These are phyloP conservation scores for Globisporangium perplexum DNA, from an alignment of 352 stramenopile genomes.

Conservation along the genomic window DNA sequence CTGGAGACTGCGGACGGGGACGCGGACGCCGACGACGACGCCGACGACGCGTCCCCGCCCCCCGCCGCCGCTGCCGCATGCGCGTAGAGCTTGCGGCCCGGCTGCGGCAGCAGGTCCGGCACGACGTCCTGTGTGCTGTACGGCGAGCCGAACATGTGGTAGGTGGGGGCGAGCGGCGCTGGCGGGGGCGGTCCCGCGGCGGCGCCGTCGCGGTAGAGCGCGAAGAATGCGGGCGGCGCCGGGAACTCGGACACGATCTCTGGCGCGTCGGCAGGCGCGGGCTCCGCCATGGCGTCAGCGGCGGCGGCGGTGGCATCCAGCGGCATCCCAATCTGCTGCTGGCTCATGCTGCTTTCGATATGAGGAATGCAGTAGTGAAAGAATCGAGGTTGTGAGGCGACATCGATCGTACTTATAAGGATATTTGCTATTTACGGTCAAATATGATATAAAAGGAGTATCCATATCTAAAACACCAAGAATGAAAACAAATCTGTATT, in stretches of 20 bases:
- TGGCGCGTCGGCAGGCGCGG: conserved; percentile 28
- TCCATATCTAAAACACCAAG: too few relatives aligned
- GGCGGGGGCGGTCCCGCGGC: conserved; percentile 50
- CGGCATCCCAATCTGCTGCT: not conserved
- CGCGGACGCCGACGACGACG: not conserved
- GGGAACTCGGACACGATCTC: conserved; percentile 86
- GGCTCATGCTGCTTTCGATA: conserved; percentile 18
- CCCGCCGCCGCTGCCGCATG: not conserved
- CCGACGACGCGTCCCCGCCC: not conserved
- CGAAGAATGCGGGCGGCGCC: conserved; percentile 72
- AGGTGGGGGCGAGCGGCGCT: conserved; percentile 67
- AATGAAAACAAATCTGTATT: too few relatives aligned
- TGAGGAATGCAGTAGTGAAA: not conserved
- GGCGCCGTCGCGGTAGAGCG: conserved; percentile 53
- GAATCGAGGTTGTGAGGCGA: too few relatives aligned
- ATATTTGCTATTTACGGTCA: too few relatives aligned
- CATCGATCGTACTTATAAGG: too few relatives aligned
- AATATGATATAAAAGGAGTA: too few relatives aligned
- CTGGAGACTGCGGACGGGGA: not conserved
- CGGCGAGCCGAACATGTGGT: conserved; percentile 83
- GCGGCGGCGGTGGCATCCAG: not conserved
- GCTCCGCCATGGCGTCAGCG: conserved; percentile 1
- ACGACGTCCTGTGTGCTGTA: conserved; percentile 81
- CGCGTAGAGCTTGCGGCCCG: conserved; percentile 61
- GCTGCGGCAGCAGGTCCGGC: conserved; percentile 59